phyloP scores from a whole-genome alignment of 176 grass and related monocot genomes.

The Phoenix roebelenii region DNA sequence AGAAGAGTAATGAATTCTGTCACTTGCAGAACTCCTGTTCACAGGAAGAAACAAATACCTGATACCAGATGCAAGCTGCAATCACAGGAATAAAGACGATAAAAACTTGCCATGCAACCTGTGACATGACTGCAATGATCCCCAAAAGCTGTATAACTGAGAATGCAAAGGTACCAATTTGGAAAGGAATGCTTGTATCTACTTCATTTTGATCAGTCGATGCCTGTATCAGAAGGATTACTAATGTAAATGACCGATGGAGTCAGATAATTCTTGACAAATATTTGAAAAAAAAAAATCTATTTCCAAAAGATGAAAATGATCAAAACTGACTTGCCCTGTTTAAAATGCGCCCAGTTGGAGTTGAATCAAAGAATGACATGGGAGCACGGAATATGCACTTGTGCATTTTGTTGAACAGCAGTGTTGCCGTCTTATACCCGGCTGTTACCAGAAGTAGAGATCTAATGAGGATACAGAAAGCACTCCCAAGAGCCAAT shows the following conservation, averaged over 20 bases:
- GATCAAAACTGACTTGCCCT: conserved; percentile 30
- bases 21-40: not conserved
- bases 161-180: conserved; percentile 47
- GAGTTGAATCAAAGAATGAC: conserved; percentile 82
- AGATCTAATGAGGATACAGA: conserved; percentile 45
- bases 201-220: conserved; percentile 75
- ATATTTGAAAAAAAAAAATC: too few species aligned
- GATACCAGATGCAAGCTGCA: conserved; percentile 61
- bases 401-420: conserved; percentile 72
- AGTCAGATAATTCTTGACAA: too few species aligned
- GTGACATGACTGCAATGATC: conserved; percentile 65
- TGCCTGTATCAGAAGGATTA: conserved; percentile 26
- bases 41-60: conserved; percentile 33
- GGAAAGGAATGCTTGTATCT: conserved; percentile 42
- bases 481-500: conserved; percentile 47
- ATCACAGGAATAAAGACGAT: conserved; percentile 58
- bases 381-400: conserved; percentile 83
- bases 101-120: conserved; percentile 45
- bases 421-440: conserved; percentile 61
- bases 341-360: not conserved
- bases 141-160: conserved; percentile 63
- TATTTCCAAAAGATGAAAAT: too few species aligned
- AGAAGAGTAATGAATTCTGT: too few species aligned
- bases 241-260: too few species aligned
- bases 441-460: conserved; percentile 58